Base-by-base conservation (phyloP, 495 filamentous ascomycete genomes). In the Aspergillus heteromorphus region DNA sequence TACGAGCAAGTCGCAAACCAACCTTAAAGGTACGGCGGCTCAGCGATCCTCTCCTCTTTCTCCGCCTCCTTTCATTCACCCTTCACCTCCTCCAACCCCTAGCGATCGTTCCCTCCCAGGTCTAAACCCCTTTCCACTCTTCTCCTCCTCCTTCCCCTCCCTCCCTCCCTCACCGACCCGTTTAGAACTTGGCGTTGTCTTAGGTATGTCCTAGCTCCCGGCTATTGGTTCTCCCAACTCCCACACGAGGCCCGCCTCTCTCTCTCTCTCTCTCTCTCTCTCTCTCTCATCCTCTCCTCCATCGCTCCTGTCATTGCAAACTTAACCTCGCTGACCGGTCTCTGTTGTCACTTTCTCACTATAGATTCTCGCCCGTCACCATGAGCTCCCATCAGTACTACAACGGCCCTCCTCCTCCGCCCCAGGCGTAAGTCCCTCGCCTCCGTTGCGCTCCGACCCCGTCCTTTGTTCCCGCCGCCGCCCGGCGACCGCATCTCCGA, bases 361-460 rank as follows among this genome's bases (percentile, higher is more conserved):
- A 13, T 10, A 47, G 43, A 27, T 45, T 9, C 27, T 21, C 20
- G 13, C 45, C 38, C 51, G 45, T 40, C 53, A 56, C 30, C 52
- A 64, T 61, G 58, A 54, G 51, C 51, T 42, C 62, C 36, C 48
- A 54, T 18, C 54, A 53, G 19, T 61, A 57, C 54, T 66, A 66
- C 58, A 55, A 49, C 56, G 59, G 60, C 21, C 58, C 61, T 48
- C 63, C 60, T 43, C 60, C 56, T 20, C 66, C 61, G 50, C 64
- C 60, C 38, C 64, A 65, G 56, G 55, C 63, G 61, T 63, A 62
- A 56, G 64, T 64, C 27, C 25, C n/a, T 14, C 49, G 36, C 40
- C 13, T 50, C 18, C 20, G 40, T 36, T 34, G 38, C 50, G 41
- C 38, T 25, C 25, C 17, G 27, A 30, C 42, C 29, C 38, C 45